Evolutionary conservation across 2,329 filamentous ascomycete species (phyloP).

Genomic region (Ceratocystis harringtonii): DNA sequence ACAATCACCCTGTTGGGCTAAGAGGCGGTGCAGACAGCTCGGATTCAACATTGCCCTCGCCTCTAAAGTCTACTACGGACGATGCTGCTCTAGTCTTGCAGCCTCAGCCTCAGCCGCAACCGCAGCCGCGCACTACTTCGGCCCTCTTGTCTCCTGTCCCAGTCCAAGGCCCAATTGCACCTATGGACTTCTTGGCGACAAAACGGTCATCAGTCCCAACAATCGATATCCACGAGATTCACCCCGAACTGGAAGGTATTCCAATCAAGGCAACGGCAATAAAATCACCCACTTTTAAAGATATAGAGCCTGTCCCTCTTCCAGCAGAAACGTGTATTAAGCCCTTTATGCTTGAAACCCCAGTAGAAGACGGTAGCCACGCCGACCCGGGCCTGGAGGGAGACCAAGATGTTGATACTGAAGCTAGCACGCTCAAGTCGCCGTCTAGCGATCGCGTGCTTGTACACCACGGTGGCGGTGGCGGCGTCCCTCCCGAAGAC

Average conservation of each 20-base stretch:
- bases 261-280: slow-evolving; percentile 40
- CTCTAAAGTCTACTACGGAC: slow-evolving; percentile 16
- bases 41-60: slow-evolving; percentile 18
- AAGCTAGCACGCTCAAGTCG: not conserved
- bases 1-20: not conserved
- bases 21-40: slow-evolving; percentile 15
- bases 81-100: not conserved
- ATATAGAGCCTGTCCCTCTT: slow-evolving; percentile 20
- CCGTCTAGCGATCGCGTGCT: not conserved
- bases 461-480: slow-evolving; percentile 17
- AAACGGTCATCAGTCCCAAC: slow-evolving; percentile 27
- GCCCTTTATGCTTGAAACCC: not conserved
- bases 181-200: slow-evolving; percentile 26
- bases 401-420: not conserved
- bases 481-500: slow-evolving; percentile 22
- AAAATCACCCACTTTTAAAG: slow-evolving; percentile 37
- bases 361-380: not conserved
- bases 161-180: slow-evolving; percentile 13
- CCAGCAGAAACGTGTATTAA: not conserved
- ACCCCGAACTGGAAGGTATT: slow-evolving; percentile 45
- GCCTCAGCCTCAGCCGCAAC: not conserved
- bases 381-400: not conserved
- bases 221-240: slow-evolving; percentile 43
- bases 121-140: not conserved
- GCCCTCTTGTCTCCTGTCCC: slow-evolving; percentile 6